phyloP scores from a whole-genome alignment of 257 asterid species.

The Perilla frutescens region DNA sequence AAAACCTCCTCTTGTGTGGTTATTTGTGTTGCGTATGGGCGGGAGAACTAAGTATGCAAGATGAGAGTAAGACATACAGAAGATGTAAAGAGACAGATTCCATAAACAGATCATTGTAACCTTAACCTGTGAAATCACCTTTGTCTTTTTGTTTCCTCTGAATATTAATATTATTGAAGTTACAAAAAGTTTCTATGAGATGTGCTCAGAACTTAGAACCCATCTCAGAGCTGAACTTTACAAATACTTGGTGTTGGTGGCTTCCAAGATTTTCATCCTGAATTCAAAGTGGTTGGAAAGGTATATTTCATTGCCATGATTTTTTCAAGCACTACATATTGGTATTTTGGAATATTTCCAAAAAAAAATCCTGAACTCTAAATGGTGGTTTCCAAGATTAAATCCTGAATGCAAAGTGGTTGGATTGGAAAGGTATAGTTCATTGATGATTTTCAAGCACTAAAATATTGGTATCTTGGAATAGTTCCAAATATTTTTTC shows the following conservation, averaged over 20 bases:
- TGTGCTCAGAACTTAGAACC: constrained; percentile 7
- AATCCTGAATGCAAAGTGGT: too few species aligned
- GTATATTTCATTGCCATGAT: background rate
- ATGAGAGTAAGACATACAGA: constrained; percentile 26
- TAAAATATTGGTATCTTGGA: too few species aligned
- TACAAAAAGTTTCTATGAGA: background rate
- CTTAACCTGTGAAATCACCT: constrained; percentile 5
- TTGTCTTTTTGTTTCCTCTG: constrained; percentile 16
- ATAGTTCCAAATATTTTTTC: background rate
- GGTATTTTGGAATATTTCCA: background rate
- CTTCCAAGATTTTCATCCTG: constrained; percentile 12
- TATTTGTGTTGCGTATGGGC: constrained; percentile 56
- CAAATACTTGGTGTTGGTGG: constrained; percentile 9
- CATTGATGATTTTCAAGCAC: too few species aligned
- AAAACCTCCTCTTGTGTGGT: constrained; percentile 74
- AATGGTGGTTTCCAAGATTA: too few species aligned
- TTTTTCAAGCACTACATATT: background rate
- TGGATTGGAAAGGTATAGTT: too few species aligned
- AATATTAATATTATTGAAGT: background rate
- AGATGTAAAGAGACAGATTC: constrained; percentile 1
- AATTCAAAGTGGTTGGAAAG: background rate
- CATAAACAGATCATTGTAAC: constrained; percentile 9
- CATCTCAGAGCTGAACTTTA: background rate
- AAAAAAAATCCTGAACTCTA: too few species aligned
- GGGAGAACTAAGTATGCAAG: constrained; percentile 65